Percentiles rank a stretch among this genome's conserved stretches.
Evolutionary conservation across 2,329 filamentous ascomycete species (phyloP).

Genomic region (Knufia petricola): DNA sequence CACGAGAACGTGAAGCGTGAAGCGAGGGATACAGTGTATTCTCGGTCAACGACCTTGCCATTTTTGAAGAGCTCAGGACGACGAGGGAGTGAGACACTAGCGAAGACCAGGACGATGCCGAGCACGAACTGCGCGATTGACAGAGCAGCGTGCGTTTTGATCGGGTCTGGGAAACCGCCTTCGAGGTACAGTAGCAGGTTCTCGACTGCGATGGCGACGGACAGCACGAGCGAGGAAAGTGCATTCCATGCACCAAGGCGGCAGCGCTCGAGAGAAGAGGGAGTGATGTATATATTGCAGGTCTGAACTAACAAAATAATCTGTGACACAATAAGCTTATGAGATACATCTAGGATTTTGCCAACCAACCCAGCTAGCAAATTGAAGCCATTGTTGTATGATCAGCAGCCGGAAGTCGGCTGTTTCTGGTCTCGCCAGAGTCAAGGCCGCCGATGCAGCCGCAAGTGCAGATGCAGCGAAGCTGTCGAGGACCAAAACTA

Average conservation of each 20-base stretch:
- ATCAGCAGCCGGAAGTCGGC: constrained; percentile 29
- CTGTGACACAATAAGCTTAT: constrained; percentile 12
- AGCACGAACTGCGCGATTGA: constrained; percentile 22
- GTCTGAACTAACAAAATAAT: constrained; percentile 18
- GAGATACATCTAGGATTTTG: neutral
- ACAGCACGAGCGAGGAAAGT: constrained; percentile 16
- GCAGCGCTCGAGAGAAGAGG: constrained; percentile 16
- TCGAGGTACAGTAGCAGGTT: constrained; percentile 18
- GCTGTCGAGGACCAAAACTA: constrained; percentile 37
- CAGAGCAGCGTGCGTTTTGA: constrained; percentile 16
- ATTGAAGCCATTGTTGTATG: constrained; percentile 51
- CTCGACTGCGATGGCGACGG: constrained; percentile 19
- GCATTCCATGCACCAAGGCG: constrained; percentile 16
- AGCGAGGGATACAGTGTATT: constrained; percentile 52
- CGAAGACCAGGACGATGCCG: constrained; percentile 37
- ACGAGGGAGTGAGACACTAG: constrained; percentile 51
- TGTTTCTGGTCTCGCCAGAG: constrained; percentile 31
- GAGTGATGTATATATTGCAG: constrained; percentile 16
- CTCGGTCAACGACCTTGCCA: constrained; percentile 51
- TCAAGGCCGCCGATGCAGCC: constrained; percentile 44
- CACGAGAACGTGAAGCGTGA: constrained; percentile 58
- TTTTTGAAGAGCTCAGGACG: constrained; percentile 57
- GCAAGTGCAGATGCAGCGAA: neutral
- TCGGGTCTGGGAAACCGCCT: constrained; percentile 12
- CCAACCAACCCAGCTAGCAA: constrained; percentile 54